A percentile compares a stretch with the other conserved stretches of the same genome.
Conservation (phyloP, 257 asterid species). For the Salvia splendens region DNA sequence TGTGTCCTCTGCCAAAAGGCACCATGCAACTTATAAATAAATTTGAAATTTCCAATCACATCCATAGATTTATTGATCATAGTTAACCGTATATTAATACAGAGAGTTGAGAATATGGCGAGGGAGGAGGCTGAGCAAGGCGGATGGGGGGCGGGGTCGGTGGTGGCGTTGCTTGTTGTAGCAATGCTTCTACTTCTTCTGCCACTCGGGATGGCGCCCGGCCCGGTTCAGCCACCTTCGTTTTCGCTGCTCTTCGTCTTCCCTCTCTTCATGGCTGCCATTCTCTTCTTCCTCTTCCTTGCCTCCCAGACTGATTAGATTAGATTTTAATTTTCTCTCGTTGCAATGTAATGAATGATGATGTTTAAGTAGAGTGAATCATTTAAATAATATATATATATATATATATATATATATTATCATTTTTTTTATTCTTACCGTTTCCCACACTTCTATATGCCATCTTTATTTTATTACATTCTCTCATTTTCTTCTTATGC, state of each 20-base stretch:
- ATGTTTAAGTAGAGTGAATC: neutral
- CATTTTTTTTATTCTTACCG: too few species aligned
- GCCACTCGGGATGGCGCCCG: conserved; percentile 52
- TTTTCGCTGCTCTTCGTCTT: conserved; percentile 30
- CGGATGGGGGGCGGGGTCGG: conserved; percentile 59
- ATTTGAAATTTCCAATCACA: neutral
- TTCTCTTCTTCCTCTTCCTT: conserved; percentile 43
- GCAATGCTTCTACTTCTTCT: conserved; percentile 39
- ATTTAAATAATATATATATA: too few species aligned
- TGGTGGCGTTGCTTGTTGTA: conserved; percentile 43
- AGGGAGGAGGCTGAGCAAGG: conserved; percentile 39
- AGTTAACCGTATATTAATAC: too few species aligned
- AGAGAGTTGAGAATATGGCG: conserved; percentile 16
- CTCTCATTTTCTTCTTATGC: too few species aligned
- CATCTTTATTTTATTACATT: too few species aligned
- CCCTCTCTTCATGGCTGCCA: conserved; percentile 42
- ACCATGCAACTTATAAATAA: conserved; percentile 31
- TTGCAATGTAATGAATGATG: neutral
- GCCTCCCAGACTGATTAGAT: conserved; percentile 37
- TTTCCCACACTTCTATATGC: too few species aligned
- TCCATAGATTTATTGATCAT: too few species aligned
- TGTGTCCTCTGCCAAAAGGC: conserved; percentile 30
- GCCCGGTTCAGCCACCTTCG: conserved; percentile 44
- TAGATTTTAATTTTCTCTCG: neutral
- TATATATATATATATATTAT: too few species aligned